Base-by-base conservation (phyloP, 116 monocot genomes). In the Trichopus zeylanicus region DNA sequence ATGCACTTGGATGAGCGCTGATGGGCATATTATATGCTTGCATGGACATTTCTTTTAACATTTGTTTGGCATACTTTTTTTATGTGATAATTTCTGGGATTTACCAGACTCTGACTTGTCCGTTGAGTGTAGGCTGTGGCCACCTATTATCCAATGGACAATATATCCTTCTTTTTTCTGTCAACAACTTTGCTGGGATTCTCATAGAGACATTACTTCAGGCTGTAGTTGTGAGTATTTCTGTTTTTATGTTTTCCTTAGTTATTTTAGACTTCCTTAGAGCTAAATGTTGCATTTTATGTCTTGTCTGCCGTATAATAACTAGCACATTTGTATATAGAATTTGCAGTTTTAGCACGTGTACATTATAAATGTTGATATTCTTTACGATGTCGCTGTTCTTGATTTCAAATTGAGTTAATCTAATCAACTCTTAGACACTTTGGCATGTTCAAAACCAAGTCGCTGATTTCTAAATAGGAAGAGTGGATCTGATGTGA, bases 181-280 rank as follows among this genome's bases (percentile, higher is more conserved):
- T 78, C 21, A 72, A 72, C 55, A 73, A 59, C 47, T 63, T 73
- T 55, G 46, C 29, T 11, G 78, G 78, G 12, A 72, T 78, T 63
- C 64, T 78, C 1, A 27, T 78, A 55, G 78, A 78, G 60, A 68
- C 78, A 60, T 11, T 73, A 55, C 67, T 78, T 64, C 78, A 78
- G 51, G 78, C 73, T 59, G 68, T 56, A 37, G 46, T 73, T 68
- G 78, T 78, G 59, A 78, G 78, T 67, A 58, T 24, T 13, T 57
- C 20, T 19, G 12, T n/a, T n/a, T n/a, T n/a, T n/a, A n/a, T n/a
- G n/a, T n/a, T n/a, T n/a, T n/a, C n/a, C n/a, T n/a, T n/a, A n/a
- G n/a, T n/a, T n/a, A n/a, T n/a, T n/a, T n/a, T n/a, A n/a, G 11
- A n/a, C 15, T 46, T 18, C 16, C 6, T 12, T 2, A 27, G 18